Conservation (phyloP, 2,329 filamentous ascomycete species). For the Alternaria postmessia region DNA sequence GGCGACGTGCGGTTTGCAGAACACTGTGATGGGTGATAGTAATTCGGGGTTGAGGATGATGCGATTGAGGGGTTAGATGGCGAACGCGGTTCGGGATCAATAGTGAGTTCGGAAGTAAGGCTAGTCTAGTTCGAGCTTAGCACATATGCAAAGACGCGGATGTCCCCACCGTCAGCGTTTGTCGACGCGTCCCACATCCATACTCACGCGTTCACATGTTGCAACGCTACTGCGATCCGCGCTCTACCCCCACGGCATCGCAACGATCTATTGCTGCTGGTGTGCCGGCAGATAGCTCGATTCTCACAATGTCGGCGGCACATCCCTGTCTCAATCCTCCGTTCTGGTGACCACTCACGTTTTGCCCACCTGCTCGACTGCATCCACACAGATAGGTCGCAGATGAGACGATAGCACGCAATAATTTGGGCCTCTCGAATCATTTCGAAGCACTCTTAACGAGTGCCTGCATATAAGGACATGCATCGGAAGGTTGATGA, state of each 20-base stretch:
- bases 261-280: background rate
- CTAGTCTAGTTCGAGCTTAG: background rate
- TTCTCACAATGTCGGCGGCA: background rate
- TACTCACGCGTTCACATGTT: background rate
- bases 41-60: conserved; percentile 12
- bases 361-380: background rate
- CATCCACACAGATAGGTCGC: background rate
- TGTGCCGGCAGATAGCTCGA: background rate
- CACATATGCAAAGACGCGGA: background rate
- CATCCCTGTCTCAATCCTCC: conserved; percentile 1
- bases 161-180: background rate
- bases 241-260: background rate
- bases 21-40: background rate
- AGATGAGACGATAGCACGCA: conserved; percentile 12
- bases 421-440: background rate
- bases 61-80: conserved; percentile 20
- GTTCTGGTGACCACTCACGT: background rate
- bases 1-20: background rate
- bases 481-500: background rate
- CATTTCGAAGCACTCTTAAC: background rate
- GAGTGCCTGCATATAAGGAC: background rate
- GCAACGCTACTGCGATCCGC: background rate
- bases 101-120: background rate
- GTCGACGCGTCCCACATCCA: background rate
- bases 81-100: conserved; percentile 9